Percentiles rank a stretch among this genome's conserved stretches.
Conservation (phyloP, 2,329 filamentous ascomycete genomes). For the Emericellopsis atlantica region DNA sequence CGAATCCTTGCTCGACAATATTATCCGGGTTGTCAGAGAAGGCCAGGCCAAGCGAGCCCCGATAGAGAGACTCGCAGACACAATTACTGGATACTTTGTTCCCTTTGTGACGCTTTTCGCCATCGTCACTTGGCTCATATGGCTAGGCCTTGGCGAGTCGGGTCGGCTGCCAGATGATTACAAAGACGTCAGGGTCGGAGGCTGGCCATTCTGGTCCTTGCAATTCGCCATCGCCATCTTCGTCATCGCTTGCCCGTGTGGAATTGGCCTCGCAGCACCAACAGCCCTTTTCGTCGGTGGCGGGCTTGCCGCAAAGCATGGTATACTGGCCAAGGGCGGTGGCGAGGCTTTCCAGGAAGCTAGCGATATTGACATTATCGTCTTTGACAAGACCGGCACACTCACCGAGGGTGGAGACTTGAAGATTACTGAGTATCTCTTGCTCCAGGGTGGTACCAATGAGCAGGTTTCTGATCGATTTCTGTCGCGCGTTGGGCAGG, state of each 20-base stretch:
- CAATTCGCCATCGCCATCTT: constrained; percentile 81
- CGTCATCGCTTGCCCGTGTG: constrained; percentile 77
- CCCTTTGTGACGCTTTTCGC: constrained; percentile 59
- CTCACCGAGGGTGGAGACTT: constrained; percentile 64
- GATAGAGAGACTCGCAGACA: constrained; percentile 62
- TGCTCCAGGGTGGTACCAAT: constrained; percentile 20
- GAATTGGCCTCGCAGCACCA: constrained; percentile 71
- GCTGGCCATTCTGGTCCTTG: constrained; percentile 61
- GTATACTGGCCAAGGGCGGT: constrained; percentile 73
- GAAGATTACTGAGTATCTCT: constrained; percentile 43
- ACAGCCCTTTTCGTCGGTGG: constrained; percentile 78
- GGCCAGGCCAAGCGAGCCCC: constrained; percentile 66
- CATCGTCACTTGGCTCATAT: constrained; percentile 58
- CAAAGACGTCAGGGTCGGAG: constrained; percentile 46
- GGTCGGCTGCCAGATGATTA: constrained; percentile 30
- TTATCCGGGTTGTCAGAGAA: constrained; percentile 64
- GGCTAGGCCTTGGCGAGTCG: constrained; percentile 52
- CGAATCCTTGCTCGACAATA: constrained; percentile 67
- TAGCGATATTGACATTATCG: constrained; percentile 62
- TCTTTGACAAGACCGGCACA: constrained; percentile 85
- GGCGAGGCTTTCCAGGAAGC: constrained; percentile 81
- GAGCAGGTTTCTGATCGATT: constrained; percentile 10
- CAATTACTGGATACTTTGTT: constrained; percentile 65
- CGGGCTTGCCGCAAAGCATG: constrained; percentile 65
- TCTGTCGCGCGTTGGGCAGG: constrained; percentile 42